A percentile compares a stretch with the other conserved stretches of the same genome.
These are phyloP conservation scores for Microascus cirrosus DNA, from an alignment of 2,329 filamentous ascomycete species.

Conservation along the genomic window DNA sequence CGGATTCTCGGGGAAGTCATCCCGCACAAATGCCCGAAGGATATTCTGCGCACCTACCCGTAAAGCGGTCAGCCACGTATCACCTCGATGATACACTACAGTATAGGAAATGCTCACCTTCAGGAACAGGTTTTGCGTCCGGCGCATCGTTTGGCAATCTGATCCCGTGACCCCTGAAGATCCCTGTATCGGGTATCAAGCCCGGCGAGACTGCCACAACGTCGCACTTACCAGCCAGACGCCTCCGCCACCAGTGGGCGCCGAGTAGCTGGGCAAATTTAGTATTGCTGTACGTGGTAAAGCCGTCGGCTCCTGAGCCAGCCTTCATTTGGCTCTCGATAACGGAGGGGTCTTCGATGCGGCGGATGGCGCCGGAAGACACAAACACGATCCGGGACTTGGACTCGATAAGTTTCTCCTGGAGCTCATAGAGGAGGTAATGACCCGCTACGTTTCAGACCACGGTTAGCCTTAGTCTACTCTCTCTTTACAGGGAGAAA, in stretches of 20 bases:
- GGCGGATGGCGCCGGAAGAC: slow-evolving; percentile 35
- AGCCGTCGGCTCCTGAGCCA: slow-evolving; percentile 18
- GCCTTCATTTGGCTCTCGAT: slow-evolving; percentile 27
- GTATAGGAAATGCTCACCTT: slow-evolving; percentile 21
- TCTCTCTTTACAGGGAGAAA: not conserved
- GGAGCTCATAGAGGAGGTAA: slow-evolving; percentile 37
- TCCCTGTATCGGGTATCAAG: slow-evolving; percentile 34
- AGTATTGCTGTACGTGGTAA: slow-evolving; percentile 25
- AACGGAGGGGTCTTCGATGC: slow-evolving; percentile 13
- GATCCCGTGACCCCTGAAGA: slow-evolving; percentile 20
- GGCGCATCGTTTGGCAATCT: slow-evolving; percentile 17
- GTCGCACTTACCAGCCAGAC: slow-evolving; percentile 28
- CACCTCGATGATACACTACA: not conserved
- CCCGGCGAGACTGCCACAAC: slow-evolving; percentile 44
- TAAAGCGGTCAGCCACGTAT: slow-evolving; percentile 4
- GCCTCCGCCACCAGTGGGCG: slow-evolving; percentile 45
- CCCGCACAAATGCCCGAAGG: slow-evolving; percentile 27
- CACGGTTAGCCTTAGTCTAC: not conserved
- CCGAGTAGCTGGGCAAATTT: slow-evolving; percentile 40
- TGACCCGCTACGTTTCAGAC: slow-evolving; percentile 34
- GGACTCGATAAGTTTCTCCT: slow-evolving; percentile 33
- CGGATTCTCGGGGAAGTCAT: slow-evolving; percentile 36
- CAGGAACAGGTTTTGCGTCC: slow-evolving; percentile 34
- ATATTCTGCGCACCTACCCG: slow-evolving; percentile 32
- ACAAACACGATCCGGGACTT: slow-evolving; percentile 36